Evolutionary conservation across 106 monocot genomes (phyloP), one percentile per base, ranked within the genome.

Genomic region (Dendrobium chrysotoxum): DNA sequence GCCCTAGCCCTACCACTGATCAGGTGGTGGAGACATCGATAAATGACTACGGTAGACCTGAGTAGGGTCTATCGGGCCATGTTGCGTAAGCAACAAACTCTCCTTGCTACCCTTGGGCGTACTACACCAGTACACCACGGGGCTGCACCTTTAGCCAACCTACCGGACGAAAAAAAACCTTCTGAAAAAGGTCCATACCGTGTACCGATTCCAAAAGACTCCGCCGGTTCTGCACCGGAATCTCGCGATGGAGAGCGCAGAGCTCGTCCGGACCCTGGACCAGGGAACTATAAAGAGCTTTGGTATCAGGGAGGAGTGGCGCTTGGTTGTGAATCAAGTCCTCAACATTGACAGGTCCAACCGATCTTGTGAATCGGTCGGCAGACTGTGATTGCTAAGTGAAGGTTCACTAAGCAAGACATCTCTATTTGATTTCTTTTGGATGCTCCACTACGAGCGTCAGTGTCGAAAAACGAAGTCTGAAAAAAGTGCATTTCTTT

Each of bases 381-480:
- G 58, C 58, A 61, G 58, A 61, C 58, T 61, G 20, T 61, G 58
- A 61, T 61, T 61, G 58, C 58, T 61, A 61, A 61, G 58, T 61
- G 58, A 61, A 61, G 58, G 58, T 61, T 61, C 58, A 61, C 21
- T 61, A 61, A 61, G 58, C 58, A 61, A 61, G 58, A 61, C 58
- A 61, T 61, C 58, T 61, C 58, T 61, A 28, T 68, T 68, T 68
- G 5, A 28, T 68, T 68, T 68, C 66, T 66, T 66, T 66, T 76
- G 76, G 44, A 42, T 76, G 40, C 46, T 44, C 77, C 77, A 77
- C 77, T 47, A 77, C 77, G 46, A 77, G 77, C 77, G 68, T 30
- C 68, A 26, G 5, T 47, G 77, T 77, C 77, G 77, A 47, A 77
- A 77, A 47, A 47, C 28, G 46, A 77, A 77, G 77, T 42, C 45